phyloP scores from a whole-genome alignment of 2,329 filamentous ascomycete genomes.

The Phaeophleospora eucalypticola region DNA sequence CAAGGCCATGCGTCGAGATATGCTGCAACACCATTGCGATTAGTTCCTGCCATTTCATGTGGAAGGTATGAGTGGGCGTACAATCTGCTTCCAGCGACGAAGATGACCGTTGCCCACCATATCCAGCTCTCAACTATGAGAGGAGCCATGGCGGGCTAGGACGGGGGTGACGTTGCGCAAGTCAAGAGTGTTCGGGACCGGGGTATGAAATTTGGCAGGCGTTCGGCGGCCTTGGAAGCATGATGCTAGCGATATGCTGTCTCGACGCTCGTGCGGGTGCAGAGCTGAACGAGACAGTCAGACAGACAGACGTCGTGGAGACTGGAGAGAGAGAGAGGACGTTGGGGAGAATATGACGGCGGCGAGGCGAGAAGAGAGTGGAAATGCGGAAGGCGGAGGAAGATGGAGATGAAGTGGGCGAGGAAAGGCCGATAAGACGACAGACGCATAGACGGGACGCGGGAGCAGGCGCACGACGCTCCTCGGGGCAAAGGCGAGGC shows the following conservation, averaged over 20 bases:
- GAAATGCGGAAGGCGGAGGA: background rate
- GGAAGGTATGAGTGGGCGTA: constrained; percentile 25
- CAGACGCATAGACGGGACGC: background rate
- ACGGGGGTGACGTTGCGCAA: background rate
- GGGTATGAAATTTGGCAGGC: constrained; percentile 2
- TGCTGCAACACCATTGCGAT: constrained; percentile 25
- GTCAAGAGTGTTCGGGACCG: constrained; percentile 10
- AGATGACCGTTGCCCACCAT: constrained; percentile 36
- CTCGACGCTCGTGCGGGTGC: background rate
- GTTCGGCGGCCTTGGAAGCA: background rate
- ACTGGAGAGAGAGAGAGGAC: background rate
- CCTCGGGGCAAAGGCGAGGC: no score
- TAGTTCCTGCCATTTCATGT: background rate
- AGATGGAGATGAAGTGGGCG: background rate
- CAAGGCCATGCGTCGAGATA: constrained; percentile 44
- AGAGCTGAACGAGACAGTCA: background rate
- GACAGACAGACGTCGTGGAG: background rate
- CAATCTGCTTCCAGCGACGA: constrained; percentile 41
- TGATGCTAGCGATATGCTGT: background rate
- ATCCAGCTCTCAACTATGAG: constrained; percentile 46
- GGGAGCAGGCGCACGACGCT: no score
- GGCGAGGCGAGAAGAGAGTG: background rate
- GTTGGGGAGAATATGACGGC: no score
- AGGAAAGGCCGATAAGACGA: background rate
- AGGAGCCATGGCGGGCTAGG: constrained; percentile 24